phyloP scores from a whole-genome alignment of 192 early-diverging fungal species.

The Coemansia sp. region DNA sequence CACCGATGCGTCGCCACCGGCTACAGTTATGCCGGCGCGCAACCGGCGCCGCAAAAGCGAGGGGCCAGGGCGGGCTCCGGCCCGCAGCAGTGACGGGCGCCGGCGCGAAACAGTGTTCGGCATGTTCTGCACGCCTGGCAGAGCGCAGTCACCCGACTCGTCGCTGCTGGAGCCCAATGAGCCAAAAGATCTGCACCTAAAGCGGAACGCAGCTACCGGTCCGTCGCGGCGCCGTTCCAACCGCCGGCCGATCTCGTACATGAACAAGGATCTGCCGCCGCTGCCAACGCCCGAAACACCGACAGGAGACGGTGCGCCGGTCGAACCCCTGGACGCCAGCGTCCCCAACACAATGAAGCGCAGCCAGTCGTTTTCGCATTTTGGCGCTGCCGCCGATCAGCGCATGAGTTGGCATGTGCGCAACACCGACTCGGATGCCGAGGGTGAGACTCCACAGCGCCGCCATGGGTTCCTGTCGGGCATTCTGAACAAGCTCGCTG shows the following conservation, averaged over 20 bases:
- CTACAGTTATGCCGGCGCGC: constrained; percentile 5
- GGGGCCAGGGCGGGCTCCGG: neutral
- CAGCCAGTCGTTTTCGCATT: constrained; percentile 31
- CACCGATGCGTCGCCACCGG: neutral
- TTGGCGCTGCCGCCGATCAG: neutral
- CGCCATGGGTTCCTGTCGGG: constrained; percentile 25
- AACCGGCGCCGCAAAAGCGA: constrained; percentile 9
- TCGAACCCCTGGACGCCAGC: neutral
- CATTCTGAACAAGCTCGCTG: constrained; percentile 13
- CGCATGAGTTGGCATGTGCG: neutral
- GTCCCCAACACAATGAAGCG: constrained; percentile 14
- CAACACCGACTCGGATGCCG: neutral
- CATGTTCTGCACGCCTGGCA: constrained; percentile 19
- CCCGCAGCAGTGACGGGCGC: constrained; percentile 4
- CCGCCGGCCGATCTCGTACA: neutral
- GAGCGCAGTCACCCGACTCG: neutral
- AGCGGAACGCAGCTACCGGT: neutral
- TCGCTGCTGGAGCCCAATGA: neutral
- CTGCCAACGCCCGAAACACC: neutral
- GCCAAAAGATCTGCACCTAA: neutral
- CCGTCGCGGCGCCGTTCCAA: neutral
- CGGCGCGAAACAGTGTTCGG: constrained; percentile 37
- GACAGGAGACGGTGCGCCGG: neutral
- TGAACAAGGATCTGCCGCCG: constrained; percentile 28
- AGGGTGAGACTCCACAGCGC: neutral